Base-by-base conservation (phyloP, 1,284 basidiomycete species). In the Marasmius tenuissimus region DNA sequence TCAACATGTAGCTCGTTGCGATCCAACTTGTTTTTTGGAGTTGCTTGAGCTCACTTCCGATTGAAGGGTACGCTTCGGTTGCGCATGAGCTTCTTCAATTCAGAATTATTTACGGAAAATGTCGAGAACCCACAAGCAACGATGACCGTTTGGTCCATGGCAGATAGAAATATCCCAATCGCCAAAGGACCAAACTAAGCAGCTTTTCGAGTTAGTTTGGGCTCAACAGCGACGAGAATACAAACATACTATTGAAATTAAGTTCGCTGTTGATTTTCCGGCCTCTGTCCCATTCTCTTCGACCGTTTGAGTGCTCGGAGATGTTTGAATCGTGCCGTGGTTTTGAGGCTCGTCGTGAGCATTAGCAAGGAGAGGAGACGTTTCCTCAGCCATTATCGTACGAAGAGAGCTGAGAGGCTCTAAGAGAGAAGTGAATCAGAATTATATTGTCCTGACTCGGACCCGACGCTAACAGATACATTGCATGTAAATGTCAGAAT, bases 1-100 rank as follows among this genome's bases (percentile, higher is more conserved):
- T 47, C 45, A 47, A 47, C 45, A 47, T 47, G 20, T 47, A 47
- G 45, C 45, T 47, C 14, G 45, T 88, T 2, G 85, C 83, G 37
- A 88, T 84, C 86, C 86, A 88, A 66, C 85, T 86, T 0, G 85
- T 86, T 63, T 81, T 86, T 64, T 87, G 85, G 2, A 88, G 77
- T 67, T 86, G 81, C 7, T 87, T 79, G 11, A 88, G 74, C 63
- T 88, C 85, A 66, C 79, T 87, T 11, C 86, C 86, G 58, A 88
- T 88, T 1, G 83, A 75, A 5, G 85, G 84, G 66, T 86, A 87
- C 0, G 85, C 80, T 83, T 27, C 37, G n/a, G 8, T 34, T 59
- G 12, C 37, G 40, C 18, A 20, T n/a, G 10, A n/a, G 20, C 20
- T 47, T 47, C 45, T 47, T 42, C 12, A 12, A 42, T 12, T 14